A percentile compares a stretch with the other conserved stretches of the same genome.
Conservation (phyloP, 495 filamentous ascomycete genomes). For the Hypoxylon cercidicola region DNA sequence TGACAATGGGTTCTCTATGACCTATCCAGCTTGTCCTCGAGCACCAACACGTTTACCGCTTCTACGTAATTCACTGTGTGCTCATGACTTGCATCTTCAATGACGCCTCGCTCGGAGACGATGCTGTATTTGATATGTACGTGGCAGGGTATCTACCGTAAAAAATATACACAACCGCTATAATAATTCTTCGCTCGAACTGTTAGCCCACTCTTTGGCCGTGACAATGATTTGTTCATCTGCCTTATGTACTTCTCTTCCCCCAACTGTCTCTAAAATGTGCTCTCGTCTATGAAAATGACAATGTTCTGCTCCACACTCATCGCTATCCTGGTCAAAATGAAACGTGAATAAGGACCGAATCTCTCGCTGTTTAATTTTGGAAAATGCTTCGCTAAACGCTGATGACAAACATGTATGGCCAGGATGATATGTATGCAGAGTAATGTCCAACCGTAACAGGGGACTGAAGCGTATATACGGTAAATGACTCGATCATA, state of each 20-base stretch:
- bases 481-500: conserved; percentile 15
- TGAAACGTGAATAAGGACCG: conserved; percentile 14
- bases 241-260: conserved; percentile 2
- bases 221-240: conserved; percentile 9
- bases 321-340: conserved; percentile 17
- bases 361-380: conserved; percentile 20
- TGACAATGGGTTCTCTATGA: not conserved
- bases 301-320: conserved; percentile 6
- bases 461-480: not conserved
- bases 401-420: conserved; percentile 1
- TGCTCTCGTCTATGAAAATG: conserved; percentile 28
- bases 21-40: not conserved
- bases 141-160: conserved; percentile 26
- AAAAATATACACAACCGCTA: conserved; percentile 30
- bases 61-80: not conserved
- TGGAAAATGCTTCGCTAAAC: conserved; percentile 15
- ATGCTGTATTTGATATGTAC: conserved; percentile 32
- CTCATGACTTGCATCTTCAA: not conserved
- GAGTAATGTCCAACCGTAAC: not conserved
- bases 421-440: conserved; percentile 11
- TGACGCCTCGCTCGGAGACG: not conserved
- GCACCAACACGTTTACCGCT: not conserved
- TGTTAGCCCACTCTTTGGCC: not conserved
- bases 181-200: conserved; percentile 4
- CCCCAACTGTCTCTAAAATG: conserved; percentile 19